Evolutionary conservation across 495 filamentous ascomycete species (phyloP).

Genomic region (Hypoxylon lienhwacheense): DNA sequence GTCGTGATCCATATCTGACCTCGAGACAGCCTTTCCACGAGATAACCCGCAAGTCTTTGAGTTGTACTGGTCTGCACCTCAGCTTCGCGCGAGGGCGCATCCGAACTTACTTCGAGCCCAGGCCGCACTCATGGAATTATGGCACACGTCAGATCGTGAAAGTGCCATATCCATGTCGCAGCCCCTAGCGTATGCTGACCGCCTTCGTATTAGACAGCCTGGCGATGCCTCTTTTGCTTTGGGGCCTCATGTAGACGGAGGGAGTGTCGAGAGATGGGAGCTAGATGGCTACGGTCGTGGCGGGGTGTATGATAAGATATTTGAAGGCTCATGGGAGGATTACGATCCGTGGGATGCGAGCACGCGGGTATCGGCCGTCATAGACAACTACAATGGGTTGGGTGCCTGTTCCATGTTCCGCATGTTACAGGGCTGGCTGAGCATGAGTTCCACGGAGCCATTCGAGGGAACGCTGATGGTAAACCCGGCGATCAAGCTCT

Average conservation of each 20-base stretch:
- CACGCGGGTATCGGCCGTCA: conserved; percentile 65
- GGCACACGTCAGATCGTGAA: conserved; percentile 60
- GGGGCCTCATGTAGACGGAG: conserved; percentile 84
- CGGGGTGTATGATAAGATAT: conserved; percentile 70
- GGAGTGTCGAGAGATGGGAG: conserved; percentile 87
- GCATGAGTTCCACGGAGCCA: conserved; percentile 70
- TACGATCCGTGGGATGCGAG: conserved; percentile 81
- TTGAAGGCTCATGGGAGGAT: conserved; percentile 75
- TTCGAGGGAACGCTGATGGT: conserved; percentile 80
- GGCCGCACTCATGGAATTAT: conserved; percentile 74
- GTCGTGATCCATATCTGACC: conserved; percentile 24
- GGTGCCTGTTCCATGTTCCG: conserved; percentile 84
- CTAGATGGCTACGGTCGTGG: conserved; percentile 70
- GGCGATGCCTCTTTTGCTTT: conserved; percentile 81
- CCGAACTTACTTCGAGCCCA: conserved; percentile 70
- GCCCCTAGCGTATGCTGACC: conserved; percentile 77
- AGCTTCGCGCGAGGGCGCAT: conserved; percentile 73
- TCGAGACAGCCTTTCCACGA: conserved; percentile 52
- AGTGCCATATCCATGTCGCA: conserved; percentile 60
- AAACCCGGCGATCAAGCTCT: conserved; percentile 73
- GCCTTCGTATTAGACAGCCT: conserved; percentile 74
- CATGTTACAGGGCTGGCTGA: conserved; percentile 87
- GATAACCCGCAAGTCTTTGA: conserved; percentile 76
- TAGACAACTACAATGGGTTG: conserved; percentile 79
- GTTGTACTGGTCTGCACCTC: conserved; percentile 82